These are phyloP conservation scores for Cryphonectria nitschkei DNA, from an alignment of 2,329 filamentous ascomycete species.

Conservation along the genomic window DNA sequence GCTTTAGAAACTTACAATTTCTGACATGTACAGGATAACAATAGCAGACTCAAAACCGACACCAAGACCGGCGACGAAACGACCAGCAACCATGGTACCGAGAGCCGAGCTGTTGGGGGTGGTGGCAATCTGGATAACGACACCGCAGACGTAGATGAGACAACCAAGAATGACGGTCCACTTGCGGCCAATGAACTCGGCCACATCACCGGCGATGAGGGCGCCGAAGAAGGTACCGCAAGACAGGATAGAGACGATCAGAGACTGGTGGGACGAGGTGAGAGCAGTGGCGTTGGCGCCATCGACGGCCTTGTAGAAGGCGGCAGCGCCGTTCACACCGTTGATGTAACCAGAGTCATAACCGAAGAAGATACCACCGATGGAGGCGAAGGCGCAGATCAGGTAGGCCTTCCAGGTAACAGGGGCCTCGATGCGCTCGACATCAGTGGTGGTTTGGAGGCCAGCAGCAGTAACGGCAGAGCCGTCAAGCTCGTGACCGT, in stretches of 20 bases:
- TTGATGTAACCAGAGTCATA: constrained; percentile 80
- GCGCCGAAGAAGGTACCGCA: constrained; percentile 79
- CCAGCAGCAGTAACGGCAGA: constrained; percentile 30
- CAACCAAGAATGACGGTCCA: constrained; percentile 75
- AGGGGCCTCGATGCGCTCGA: constrained; percentile 67
- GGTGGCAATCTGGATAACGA: constrained; percentile 66
- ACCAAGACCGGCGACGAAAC: constrained; percentile 75
- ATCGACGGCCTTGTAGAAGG: constrained; percentile 58
- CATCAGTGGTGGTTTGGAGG: constrained; percentile 52
- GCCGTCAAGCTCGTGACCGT: constrained; percentile 12
- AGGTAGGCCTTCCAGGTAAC: constrained; percentile 71
- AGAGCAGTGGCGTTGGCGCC: constrained; percentile 42
- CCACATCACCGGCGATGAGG: constrained; percentile 75
- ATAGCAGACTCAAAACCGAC: constrained; percentile 81
- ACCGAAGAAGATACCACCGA: constrained; percentile 77
- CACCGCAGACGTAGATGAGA: constrained; percentile 69
- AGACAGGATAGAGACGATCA: constrained; percentile 77
- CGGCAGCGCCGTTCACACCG: constrained; percentile 58
- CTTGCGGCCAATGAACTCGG: constrained; percentile 75
- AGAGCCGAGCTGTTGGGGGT: constrained; percentile 52
- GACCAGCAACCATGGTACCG: constrained; percentile 70
- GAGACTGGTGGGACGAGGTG: constrained; percentile 50
- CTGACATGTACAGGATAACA: constrained; percentile 86
- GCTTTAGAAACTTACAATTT: constrained; percentile 59
- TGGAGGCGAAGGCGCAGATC: constrained; percentile 71